Percentiles rank a stretch among this genome's conserved stretches.
Evolutionary conservation across 1,284 basidiomycete genomes (phyloP).

Genomic region (Apiotrichum akiyoshidainum): DNA sequence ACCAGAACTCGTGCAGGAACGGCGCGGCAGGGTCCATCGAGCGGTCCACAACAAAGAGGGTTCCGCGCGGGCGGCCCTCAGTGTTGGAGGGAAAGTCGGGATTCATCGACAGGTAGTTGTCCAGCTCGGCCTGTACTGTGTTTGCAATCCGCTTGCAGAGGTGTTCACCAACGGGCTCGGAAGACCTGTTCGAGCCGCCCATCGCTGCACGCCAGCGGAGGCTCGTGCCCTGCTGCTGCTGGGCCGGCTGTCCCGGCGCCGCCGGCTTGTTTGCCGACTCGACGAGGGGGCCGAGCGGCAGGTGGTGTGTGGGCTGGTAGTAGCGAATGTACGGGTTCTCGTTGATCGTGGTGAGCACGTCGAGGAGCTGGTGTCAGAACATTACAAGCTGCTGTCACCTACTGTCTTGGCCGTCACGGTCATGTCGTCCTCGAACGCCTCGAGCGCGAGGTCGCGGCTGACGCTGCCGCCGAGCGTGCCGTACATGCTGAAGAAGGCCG

Average conservation of each 20-base stretch:
- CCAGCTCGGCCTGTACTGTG: constrained; percentile 74
- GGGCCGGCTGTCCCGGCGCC: constrained; percentile 26
- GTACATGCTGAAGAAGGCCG: constrained; percentile 79
- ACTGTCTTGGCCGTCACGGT: constrained; percentile 58
- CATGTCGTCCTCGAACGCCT: constrained; percentile 73
- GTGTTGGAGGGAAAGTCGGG: constrained; percentile 66
- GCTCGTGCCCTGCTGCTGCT: constrained; percentile 41
- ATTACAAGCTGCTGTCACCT: too few relatives aligned
- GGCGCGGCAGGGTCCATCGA: constrained; percentile 91
- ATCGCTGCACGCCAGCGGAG: constrained; percentile 49
- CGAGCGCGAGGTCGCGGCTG: constrained; percentile 62
- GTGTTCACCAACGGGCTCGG: constrained; percentile 55
- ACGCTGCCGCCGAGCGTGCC: constrained; percentile 70
- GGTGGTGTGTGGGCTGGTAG: constrained; percentile 79
- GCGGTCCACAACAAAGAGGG: constrained; percentile 89
- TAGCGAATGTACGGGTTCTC: constrained; percentile 95
- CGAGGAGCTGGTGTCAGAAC: constrained; percentile 65
- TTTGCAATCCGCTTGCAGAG: constrained; percentile 74
- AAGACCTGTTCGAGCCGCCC: constrained; percentile 23
- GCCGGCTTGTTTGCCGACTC: constrained; percentile 24
- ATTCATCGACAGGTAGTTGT: constrained; percentile 79
- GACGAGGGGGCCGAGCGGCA: constrained; percentile 79
- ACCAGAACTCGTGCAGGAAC: constrained; percentile 95
- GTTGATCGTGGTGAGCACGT: constrained; percentile 84
- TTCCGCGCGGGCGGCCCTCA: constrained; percentile 60